phyloP scores from a whole-genome alignment of 352 stramenopile species.

The Phytophthora rubi region DNA sequence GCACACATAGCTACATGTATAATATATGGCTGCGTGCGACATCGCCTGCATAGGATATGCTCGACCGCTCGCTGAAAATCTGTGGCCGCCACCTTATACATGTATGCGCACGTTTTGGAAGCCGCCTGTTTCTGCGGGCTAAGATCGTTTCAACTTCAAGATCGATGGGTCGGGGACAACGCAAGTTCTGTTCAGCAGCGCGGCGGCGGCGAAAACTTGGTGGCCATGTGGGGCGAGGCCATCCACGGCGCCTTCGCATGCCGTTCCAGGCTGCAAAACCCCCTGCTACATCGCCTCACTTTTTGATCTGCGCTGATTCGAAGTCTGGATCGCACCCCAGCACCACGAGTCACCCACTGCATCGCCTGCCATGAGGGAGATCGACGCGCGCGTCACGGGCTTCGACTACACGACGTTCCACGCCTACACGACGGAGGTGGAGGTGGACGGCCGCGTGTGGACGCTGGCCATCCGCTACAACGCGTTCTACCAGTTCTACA shows the following conservation, averaged over 20 bases:
- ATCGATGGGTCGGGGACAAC: background rate
- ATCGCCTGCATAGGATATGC: background rate
- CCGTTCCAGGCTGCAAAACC: background rate
- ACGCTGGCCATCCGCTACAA: constrained; percentile 67
- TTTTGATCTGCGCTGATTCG: constrained; percentile 18
- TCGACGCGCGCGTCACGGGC: constrained; percentile 51
- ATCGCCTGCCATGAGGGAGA: constrained; percentile 25
- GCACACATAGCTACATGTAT: background rate
- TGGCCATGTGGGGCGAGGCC: constrained; percentile 2
- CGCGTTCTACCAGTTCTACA: constrained; percentile 68
- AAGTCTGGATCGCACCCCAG: constrained; percentile 1
- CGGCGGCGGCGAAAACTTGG: constrained; percentile 9
- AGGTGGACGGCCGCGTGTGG: constrained; percentile 50
- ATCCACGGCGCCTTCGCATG: constrained; percentile 9
- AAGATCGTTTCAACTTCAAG: constrained; percentile 23
- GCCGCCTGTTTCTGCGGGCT: background rate
- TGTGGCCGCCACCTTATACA: background rate
- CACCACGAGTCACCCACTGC: background rate
- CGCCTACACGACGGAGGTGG: constrained; percentile 59
- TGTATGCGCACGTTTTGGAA: constrained; percentile 1
- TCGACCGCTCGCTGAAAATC: background rate
- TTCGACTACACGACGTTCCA: constrained; percentile 51
- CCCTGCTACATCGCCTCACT: constrained; percentile 17
- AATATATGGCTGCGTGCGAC: background rate
- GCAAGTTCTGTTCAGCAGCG: constrained; percentile 10